phyloP scores from a whole-genome alignment of 306 rosid species.

The Sicyos baderoa region DNA sequence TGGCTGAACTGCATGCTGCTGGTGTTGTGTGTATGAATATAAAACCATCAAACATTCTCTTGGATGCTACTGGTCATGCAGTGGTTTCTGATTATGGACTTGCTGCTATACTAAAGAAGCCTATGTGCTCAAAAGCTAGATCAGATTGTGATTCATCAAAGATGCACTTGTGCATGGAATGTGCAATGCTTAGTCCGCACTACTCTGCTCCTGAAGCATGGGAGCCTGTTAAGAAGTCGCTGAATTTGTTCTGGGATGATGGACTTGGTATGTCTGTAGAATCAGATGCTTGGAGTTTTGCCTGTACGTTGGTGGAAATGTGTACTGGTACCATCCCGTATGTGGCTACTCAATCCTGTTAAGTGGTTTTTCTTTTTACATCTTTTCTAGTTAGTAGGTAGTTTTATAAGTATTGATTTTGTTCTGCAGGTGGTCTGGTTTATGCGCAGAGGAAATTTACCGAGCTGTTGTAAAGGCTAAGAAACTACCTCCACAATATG shows the following conservation, averaged over 20 bases:
- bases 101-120: conserved; percentile 87
- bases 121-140: conserved; percentile 78
- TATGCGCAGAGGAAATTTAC: conserved; percentile 84
- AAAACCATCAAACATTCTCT: conserved; percentile 94
- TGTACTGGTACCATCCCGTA: conserved; percentile 99
- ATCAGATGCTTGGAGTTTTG: conserved; percentile 99
- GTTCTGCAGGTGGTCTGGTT: conserved; percentile 88
- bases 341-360: conserved; percentile 37
- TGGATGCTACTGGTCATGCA: conserved; percentile 76
- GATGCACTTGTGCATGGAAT: conserved; percentile 94
- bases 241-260: conserved; percentile 92
- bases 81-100: conserved; percentile 96
- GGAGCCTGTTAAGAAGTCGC: conserved; percentile 90
- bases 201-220: conserved; percentile 98
- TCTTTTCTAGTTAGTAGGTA: conserved; percentile 21
- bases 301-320: conserved; percentile 99
- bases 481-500: conserved; percentile 91
- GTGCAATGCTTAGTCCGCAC: conserved; percentile 95
- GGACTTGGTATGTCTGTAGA: conserved; percentile 89
- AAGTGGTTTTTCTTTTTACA: conserved; percentile 23
- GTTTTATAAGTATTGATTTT: conserved; percentile 25
- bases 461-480: conserved; percentile 74
- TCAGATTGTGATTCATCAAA: conserved; percentile 68
- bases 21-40: conserved; percentile 95
- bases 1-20: conserved; percentile 96